These are phyloP conservation scores for Suillus luteus DNA, from an alignment of 768 basidiomycete genomes.

Conservation along the genomic window DNA sequence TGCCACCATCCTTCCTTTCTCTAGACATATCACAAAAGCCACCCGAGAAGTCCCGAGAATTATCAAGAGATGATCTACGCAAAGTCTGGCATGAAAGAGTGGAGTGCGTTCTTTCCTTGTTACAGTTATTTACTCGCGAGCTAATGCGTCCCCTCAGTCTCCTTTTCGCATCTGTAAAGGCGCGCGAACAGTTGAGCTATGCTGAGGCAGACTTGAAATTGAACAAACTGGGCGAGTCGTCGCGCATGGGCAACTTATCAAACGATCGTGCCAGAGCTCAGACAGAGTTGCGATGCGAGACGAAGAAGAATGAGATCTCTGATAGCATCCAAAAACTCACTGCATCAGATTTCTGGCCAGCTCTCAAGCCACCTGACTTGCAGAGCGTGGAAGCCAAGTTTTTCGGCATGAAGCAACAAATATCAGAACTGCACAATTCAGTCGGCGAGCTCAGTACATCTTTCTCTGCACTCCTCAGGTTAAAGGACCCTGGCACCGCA, in stretches of 20 bases:
- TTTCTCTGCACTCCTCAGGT: constrained; percentile 25
- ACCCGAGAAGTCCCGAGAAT: neutral
- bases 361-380: constrained; percentile 28
- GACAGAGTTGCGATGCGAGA: constrained; percentile 28
- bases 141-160: constrained; percentile 28
- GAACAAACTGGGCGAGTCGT: constrained; percentile 27
- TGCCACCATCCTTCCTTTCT: constrained; percentile 18
- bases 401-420: constrained; percentile 30
- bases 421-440: constrained; percentile 31
- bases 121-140: constrained; percentile 5
- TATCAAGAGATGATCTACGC: constrained; percentile 40
- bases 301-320: constrained; percentile 37
- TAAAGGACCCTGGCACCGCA: constrained; percentile 10
- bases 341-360: constrained; percentile 43
- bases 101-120: constrained; percentile 32
- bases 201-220: constrained; percentile 37
- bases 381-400: constrained; percentile 23
- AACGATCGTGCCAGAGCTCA: constrained; percentile 26
- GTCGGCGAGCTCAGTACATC: constrained; percentile 27
- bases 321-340: constrained; percentile 32
- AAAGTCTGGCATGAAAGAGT: constrained; percentile 42
- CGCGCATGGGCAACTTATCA: constrained; percentile 25
- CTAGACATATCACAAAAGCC: neutral
- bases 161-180: constrained; percentile 36
- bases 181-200: constrained; percentile 35